Percentiles rank a stretch among this genome's conserved stretches.
Conservation (phyloP, 345 rosid species). For the Toxicodendron radicans region DNA sequence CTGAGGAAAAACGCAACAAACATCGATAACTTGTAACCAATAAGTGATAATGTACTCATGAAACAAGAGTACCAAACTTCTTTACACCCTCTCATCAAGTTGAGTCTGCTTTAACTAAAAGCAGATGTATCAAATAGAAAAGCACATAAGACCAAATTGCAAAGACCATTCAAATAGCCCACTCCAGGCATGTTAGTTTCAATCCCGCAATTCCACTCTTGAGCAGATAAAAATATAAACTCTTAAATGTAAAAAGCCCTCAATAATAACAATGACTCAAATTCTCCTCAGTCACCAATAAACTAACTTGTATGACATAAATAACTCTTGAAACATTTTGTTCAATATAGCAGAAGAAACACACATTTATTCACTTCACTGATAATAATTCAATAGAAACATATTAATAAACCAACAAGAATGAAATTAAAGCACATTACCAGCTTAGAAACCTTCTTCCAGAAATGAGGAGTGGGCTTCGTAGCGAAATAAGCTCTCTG, state of each 20-base stretch:
- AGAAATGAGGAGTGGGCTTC: conserved; percentile 76
- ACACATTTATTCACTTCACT: too few relatives aligned
- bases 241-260: neutral
- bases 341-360: neutral
- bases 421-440: conserved; percentile 29
- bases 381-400: neutral
- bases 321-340: neutral
- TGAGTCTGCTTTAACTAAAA: neutral
- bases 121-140: neutral
- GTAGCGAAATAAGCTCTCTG: conserved; percentile 68
- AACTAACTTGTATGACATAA: neutral
- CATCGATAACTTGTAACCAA: neutral
- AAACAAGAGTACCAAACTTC: neutral
- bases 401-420: conserved; percentile 1
- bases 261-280: neutral
- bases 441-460: conserved; percentile 81
- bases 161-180: neutral
- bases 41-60: conserved; percentile 1
- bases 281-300: neutral
- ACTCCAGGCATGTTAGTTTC: neutral
- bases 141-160: neutral
- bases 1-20: neutral
- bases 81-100: neutral
- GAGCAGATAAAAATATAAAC: neutral
- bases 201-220: neutral